phyloP scores from a whole-genome alignment of 177 flowering plant genomes.

The Telopea speciosissima region DNA sequence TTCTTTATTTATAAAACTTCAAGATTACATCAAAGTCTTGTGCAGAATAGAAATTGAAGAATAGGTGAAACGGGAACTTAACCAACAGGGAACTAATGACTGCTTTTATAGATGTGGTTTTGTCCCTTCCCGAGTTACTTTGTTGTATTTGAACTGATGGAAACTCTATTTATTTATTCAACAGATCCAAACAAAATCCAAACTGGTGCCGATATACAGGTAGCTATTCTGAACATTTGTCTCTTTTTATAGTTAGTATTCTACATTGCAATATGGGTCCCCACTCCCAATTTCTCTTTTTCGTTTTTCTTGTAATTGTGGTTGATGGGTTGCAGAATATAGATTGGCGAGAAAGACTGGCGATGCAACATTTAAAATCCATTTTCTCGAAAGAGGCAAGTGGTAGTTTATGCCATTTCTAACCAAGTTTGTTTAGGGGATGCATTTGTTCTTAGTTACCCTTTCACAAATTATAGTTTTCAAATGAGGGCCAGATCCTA shows the following conservation, averaged over 20 bases:
- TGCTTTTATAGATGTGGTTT: not conserved
- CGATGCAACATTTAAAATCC: slow-evolving; percentile 52
- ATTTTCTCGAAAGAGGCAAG: slow-evolving; percentile 78
- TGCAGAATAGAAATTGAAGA: too few relatives aligned
- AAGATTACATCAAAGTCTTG: too few relatives aligned
- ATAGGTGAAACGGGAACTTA: too few relatives aligned
- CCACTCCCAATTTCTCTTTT: not conserved
- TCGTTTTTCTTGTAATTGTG: not conserved
- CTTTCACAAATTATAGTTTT: not conserved
- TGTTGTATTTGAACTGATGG: not conserved
- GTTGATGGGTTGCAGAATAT: slow-evolving; percentile 35
- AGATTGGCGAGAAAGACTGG: slow-evolving; percentile 73
- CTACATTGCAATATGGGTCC: not conserved
- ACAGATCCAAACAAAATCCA: slow-evolving; percentile 38
- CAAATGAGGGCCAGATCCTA: not conserved
- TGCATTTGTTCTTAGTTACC: not conserved
- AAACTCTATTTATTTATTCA: slow-evolving; percentile 8
- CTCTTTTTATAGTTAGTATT: not conserved
- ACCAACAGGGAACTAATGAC: not conserved
- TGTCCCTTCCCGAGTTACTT: not conserved
- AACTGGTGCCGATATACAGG: slow-evolving; percentile 39
- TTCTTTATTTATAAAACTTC: too few relatives aligned
- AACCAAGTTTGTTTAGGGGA: not conserved
- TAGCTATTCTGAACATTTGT: slow-evolving; percentile 7
- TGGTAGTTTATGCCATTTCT: slow-evolving; percentile 4